phyloP scores from a whole-genome alignment of 331 rosid species.

The Acacia concinna region DNA sequence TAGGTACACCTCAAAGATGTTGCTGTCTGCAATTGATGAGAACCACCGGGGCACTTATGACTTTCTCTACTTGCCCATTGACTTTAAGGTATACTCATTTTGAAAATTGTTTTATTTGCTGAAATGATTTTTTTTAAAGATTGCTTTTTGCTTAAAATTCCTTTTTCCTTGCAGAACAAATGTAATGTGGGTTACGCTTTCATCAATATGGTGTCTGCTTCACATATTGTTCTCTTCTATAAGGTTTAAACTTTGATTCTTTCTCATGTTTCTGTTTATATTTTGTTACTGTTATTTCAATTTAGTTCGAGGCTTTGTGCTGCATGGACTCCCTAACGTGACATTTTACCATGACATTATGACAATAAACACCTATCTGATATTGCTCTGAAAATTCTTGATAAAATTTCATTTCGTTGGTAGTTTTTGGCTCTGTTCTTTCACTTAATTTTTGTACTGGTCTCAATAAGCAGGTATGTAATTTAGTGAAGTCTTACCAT shows the following conservation, averaged over 20 bases:
- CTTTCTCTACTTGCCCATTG: slow-evolving; percentile 74
- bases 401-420: not conserved
- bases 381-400: not conserved
- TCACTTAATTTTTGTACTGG: not conserved
- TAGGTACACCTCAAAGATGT: slow-evolving; percentile 79
- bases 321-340: slow-evolving; percentile 15
- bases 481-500: not conserved
- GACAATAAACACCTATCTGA: not conserved
- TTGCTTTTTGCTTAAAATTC: slow-evolving; percentile 14
- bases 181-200: slow-evolving; percentile 83
- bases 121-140: not conserved
- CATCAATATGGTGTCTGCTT: slow-evolving; percentile 78
- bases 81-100: slow-evolving; percentile 52
- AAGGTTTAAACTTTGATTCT: slow-evolving; percentile 42
- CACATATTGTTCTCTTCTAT: slow-evolving; percentile 63
- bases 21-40: slow-evolving; percentile 78
- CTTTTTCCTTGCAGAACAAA: slow-evolving; percentile 54
- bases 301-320: not conserved
- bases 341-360: not conserved
- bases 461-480: not conserved
- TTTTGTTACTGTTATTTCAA: not conserved
- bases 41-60: slow-evolving; percentile 65
- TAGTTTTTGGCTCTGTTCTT: not conserved
- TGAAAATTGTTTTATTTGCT: slow-evolving; percentile 4
- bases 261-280: slow-evolving; percentile 3